Evolutionary conservation across 2,329 filamentous ascomycete genomes (phyloP), one percentile per base, ranked within the genome.

Genomic region (Paracamarosporium sp.): DNA sequence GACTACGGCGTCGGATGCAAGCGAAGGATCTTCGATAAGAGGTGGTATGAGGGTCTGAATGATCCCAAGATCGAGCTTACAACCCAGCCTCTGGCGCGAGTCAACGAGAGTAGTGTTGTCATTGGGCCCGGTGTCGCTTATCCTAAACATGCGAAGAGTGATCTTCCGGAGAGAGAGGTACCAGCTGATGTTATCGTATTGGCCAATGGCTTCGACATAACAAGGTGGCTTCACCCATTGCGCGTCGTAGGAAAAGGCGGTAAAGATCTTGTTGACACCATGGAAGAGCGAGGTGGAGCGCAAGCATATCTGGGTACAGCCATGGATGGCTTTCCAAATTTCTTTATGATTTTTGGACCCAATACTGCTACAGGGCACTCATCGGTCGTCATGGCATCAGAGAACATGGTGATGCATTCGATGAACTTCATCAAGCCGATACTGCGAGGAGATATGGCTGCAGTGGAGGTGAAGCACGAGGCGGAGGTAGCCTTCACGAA

Each of bases 391-490:
- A 80, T 88, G 65, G 83, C 86, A 0, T 79, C 80, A 4, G 87
- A 90, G 63, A 89, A 88, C 67, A 82, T 82, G 67, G 77, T 88
- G 62, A 85, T 87, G 58, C 88, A 85, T 68, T 81, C 83, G 0
- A 68, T 90, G 9, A 84, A 85, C 0, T 80, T 89, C 61, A 82
- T 89, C 62, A 81, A 80, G 64, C 82, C 83, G 2, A 77, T 88
- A 17, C 93, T 60, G 92, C 97, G 81, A 96, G 93, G 94, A 90
- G 90, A 66, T 91, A 95, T 58, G 93, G 95, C 72, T 89, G 95
- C 73, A 95, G 93, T 83, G 90, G 97, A 79, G 90, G 91, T 68
- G 80, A 85, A 67, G 88, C 93, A 76, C 96, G 97, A 76, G 83
- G 96, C 56, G 80, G 84, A 67, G 85, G 88, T 62, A 94, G 95